Conservation (phyloP, 176 grass and related monocot genomes). For the Triticum aestivum region DNA sequence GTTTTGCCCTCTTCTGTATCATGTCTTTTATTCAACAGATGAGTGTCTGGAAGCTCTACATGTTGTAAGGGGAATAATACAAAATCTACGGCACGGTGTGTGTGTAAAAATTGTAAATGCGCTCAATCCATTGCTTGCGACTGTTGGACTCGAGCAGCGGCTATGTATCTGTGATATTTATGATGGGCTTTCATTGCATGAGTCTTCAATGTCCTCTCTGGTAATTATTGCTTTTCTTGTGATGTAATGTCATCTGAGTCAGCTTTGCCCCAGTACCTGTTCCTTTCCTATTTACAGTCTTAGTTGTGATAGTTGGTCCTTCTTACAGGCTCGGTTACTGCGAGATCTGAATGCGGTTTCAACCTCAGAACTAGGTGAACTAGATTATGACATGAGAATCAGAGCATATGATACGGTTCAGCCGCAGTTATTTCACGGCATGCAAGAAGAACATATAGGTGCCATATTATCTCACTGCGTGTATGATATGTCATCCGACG, state of each 20-base stretch:
- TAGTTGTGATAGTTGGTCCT: constrained; percentile 5
- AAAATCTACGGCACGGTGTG: constrained; percentile 47
- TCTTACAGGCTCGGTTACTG: constrained; percentile 67
- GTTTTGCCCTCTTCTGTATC: constrained; percentile 2
- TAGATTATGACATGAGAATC: constrained; percentile 81
- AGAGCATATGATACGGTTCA: constrained; percentile 57
- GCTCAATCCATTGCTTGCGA: constrained; percentile 67
- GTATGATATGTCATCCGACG: constrained; percentile 88
- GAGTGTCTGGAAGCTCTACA: constrained; percentile 71
- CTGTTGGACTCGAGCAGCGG: constrained; percentile 63
- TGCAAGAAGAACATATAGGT: constrained; percentile 70
- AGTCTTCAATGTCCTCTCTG: constrained; percentile 69
- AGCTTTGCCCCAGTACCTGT: background rate
- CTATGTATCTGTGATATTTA: constrained; percentile 83
- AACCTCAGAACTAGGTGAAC: constrained; percentile 67
- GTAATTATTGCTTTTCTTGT: constrained; percentile 44
- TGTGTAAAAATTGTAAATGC: constrained; percentile 70
- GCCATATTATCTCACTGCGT: constrained; percentile 83
- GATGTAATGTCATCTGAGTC: constrained; percentile 9
- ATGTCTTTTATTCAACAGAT: constrained; percentile 48
- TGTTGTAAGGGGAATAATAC: constrained; percentile 67
- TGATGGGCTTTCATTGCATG: constrained; percentile 50
- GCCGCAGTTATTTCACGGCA: constrained; percentile 51
- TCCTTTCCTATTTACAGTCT: constrained; percentile 24
- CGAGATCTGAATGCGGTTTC: constrained; percentile 87